Evolutionary conservation across 164 flowering plant genomes (phyloP).

Genomic region (Annona cherimola): DNA sequence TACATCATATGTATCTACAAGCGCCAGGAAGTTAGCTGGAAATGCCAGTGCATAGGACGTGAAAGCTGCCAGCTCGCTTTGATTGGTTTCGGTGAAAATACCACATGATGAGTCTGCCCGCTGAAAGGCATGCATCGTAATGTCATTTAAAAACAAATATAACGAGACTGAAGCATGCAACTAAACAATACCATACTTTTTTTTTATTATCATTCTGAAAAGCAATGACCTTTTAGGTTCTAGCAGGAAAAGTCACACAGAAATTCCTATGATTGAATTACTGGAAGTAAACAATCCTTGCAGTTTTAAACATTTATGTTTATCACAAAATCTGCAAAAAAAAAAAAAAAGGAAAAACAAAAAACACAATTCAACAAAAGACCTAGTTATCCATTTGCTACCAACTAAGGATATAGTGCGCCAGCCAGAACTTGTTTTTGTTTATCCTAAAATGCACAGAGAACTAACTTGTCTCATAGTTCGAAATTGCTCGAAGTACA

Average conservation of each 20-base stretch:
- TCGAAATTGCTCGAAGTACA: not conserved
- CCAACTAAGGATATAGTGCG: too few relatives aligned
- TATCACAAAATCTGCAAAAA: not conserved
- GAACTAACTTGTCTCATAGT: not conserved
- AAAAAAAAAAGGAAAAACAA: not conserved
- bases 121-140: constrained; percentile 31
- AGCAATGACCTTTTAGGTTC: not conserved
- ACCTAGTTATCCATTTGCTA: too few relatives aligned
- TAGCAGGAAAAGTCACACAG: not conserved
- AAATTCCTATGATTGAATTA: not conserved
- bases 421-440: too few relatives aligned
- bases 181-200: not conserved
- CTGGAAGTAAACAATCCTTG: not conserved
- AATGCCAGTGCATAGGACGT: constrained; percentile 97
- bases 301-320: not conserved
- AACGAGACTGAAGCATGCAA: not conserved
- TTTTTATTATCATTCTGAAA: too few relatives aligned
- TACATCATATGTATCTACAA: constrained; percentile 99
- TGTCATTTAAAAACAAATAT: not conserved
- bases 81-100: constrained; percentile 87
- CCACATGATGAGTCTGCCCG: constrained; percentile 51
- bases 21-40: constrained; percentile 77
- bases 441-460: not conserved
- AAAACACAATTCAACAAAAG: not conserved
- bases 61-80: constrained; percentile 97